Percentiles rank a stretch among this genome's conserved stretches.
Conservation (phyloP, 2,329 filamentous ascomycete species). For the Diaporthe batatas region DNA sequence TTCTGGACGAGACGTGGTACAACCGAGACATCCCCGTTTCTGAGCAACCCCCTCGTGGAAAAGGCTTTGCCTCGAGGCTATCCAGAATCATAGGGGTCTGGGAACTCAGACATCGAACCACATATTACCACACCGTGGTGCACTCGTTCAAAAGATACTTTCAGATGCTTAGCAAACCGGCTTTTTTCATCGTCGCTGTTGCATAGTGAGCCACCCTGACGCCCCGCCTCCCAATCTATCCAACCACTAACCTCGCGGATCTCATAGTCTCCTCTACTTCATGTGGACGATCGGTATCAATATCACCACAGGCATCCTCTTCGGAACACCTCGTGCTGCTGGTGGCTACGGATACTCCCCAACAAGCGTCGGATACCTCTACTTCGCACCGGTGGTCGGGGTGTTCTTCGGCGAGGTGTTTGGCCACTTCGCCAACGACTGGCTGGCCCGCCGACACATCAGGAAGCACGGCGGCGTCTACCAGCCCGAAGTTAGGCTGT, state of each 20-base stretch:
- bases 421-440: constrained; percentile 63
- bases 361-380: constrained; percentile 56
- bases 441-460: constrained; percentile 52
- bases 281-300: constrained; percentile 58
- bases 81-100: constrained; percentile 9
- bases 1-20: constrained; percentile 36
- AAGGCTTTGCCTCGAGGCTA: not conserved
- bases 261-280: constrained; percentile 45
- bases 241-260: not conserved
- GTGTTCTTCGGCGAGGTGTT: constrained; percentile 58
- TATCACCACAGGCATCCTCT: constrained; percentile 57
- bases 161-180: constrained; percentile 1
- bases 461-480: constrained; percentile 49
- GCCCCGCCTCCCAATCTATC: too few relatives aligned
- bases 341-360: constrained; percentile 56
- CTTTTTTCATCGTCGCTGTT: constrained; percentile 2
- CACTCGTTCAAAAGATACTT: constrained; percentile 23
- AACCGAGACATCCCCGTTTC: not conserved
- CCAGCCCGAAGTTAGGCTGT: constrained; percentile 60
- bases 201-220: constrained; percentile 1
- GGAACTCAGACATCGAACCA: constrained; percentile 11
- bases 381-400: constrained; percentile 61
- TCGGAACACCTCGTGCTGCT: constrained; percentile 55
- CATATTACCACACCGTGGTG: constrained; percentile 3
- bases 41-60: constrained; percentile 5